Evolutionary conservation across 225 moss, liverwort and hornwort genomes (phyloP).

Genomic region (Neckera pumila): DNA sequence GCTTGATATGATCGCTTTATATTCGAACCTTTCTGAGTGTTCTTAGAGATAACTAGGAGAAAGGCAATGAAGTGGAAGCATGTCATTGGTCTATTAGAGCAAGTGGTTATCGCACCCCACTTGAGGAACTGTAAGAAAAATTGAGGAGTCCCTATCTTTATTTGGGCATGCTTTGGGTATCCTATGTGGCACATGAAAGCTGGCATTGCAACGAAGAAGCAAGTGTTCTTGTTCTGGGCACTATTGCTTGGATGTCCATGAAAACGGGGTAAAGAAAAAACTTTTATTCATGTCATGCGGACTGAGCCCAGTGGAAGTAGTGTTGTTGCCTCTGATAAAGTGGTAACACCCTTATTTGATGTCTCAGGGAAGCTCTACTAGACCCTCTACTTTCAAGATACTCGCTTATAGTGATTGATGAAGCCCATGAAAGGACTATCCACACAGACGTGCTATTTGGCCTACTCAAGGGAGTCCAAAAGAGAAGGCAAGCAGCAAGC

Average conservation of each 20-base stretch:
- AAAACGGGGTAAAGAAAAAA: background rate
- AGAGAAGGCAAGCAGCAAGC: conserved; percentile 44
- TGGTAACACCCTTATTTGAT: background rate
- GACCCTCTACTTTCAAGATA: conserved; percentile 71
- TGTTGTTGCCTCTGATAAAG: background rate
- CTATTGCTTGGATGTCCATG: background rate
- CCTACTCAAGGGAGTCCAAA: conserved; percentile 82
- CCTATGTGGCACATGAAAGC: background rate
- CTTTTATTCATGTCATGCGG: background rate
- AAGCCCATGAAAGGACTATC: conserved; percentile 77
- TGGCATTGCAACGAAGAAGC: background rate
- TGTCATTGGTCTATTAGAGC: background rate
- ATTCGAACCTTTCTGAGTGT: background rate
- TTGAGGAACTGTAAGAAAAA: background rate
- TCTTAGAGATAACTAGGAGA: background rate
- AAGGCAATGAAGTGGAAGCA: background rate
- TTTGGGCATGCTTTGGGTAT: background rate
- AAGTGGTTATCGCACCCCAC: background rate
- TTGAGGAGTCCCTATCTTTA: background rate
- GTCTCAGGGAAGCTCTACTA: conserved; percentile 72
- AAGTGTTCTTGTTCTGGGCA: background rate
- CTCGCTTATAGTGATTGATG: conserved; percentile 52
- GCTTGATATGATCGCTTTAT: background rate
- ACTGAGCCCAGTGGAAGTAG: background rate
- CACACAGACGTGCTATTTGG: conserved; percentile 97